Conservation (phyloP, 257 asterid genomes). For the Solanum ahanhuiri region DNA sequence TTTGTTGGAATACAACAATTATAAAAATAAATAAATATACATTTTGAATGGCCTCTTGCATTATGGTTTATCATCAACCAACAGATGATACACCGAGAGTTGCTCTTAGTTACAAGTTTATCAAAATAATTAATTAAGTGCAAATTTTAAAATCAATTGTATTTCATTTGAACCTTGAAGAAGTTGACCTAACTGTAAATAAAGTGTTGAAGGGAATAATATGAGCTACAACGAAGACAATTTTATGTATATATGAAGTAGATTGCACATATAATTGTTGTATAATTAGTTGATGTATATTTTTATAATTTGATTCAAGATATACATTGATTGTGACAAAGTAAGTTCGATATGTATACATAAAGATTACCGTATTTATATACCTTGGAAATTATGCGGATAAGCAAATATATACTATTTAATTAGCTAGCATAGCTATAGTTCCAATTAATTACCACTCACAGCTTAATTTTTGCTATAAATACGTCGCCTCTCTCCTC, state of each 20-base stretch:
- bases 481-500: too few species aligned
- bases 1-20: not conserved
- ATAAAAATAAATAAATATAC: too few species aligned
- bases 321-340: too few species aligned
- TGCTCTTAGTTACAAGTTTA: not conserved
- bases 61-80: not conserved
- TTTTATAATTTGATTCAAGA: too few species aligned
- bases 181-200: not conserved
- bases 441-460: too few species aligned
- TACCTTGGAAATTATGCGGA: too few species aligned
- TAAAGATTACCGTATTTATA: too few species aligned
- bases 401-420: too few species aligned
- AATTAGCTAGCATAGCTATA: too few species aligned
- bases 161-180: not conserved
- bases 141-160: not conserved
- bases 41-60: not conserved
- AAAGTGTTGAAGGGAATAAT: not conserved
- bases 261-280: not conserved
- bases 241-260: not conserved
- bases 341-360: too few species aligned
- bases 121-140: not conserved
- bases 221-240: not conserved
- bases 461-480: too few species aligned
- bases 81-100: not conserved
- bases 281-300: too few species aligned